These are phyloP conservation scores for Vigna mungo DNA, from an alignment of 306 rosid species.

Conservation along the genomic window DNA sequence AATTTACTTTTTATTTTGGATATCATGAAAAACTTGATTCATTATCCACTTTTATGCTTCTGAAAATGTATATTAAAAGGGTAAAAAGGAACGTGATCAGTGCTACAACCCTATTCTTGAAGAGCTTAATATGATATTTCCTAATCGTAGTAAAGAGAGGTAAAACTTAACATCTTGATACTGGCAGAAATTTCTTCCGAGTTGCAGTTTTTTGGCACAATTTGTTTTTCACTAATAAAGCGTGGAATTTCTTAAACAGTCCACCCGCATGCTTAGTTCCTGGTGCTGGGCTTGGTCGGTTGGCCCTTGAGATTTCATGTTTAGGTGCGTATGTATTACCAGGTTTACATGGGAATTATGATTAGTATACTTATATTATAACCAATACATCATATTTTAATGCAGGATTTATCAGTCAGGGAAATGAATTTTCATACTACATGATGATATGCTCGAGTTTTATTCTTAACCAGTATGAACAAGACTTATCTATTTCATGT, in stretches of 20 bases:
- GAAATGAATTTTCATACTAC: slow-evolving; percentile 98
- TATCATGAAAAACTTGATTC: slow-evolving; percentile 26
- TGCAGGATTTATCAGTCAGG: slow-evolving; percentile 93
- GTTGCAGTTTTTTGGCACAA: slow-evolving; percentile 39
- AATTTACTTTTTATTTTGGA: not conserved
- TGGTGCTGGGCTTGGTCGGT: slow-evolving; percentile 99
- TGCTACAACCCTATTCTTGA: slow-evolving; percentile 95
- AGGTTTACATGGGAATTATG: slow-evolving; percentile 15
- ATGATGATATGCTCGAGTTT: slow-evolving; percentile 99
- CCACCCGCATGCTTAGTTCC: slow-evolving; percentile 99
- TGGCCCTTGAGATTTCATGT: slow-evolving; percentile 93
- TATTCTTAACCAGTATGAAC: slow-evolving; percentile 92
- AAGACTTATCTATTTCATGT: slow-evolving; percentile 18
- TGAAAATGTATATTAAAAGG: slow-evolving; percentile 58
- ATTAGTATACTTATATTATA: slow-evolving; percentile 19
- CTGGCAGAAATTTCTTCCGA: slow-evolving; percentile 16
- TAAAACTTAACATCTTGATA: slow-evolving; percentile 38
- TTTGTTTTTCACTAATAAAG: slow-evolving; percentile 43
- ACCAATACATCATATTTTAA: slow-evolving; percentile 40
- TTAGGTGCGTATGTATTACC: slow-evolving; percentile 60
- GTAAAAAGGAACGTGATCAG: slow-evolving; percentile 92
- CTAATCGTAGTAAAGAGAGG: slow-evolving; percentile 73
- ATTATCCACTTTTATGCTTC: slow-evolving; percentile 14
- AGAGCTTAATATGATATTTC: slow-evolving; percentile 78
- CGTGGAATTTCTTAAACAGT: slow-evolving; percentile 58